Base-by-base conservation (phyloP, 2,329 filamentous ascomycete genomes). In the Nemania diffusa region DNA sequence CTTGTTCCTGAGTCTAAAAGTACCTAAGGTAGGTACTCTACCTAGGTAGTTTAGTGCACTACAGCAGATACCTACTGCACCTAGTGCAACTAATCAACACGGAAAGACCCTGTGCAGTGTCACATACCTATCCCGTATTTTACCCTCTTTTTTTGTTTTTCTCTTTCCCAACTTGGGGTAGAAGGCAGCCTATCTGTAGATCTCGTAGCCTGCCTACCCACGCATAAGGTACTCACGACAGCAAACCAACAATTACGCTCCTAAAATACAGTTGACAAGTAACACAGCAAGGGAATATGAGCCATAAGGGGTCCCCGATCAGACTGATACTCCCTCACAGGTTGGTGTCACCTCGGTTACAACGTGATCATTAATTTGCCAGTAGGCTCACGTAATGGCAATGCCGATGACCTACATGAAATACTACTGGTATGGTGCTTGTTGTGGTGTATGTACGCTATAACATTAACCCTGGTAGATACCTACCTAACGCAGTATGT, bases 1-100 rank as follows among this genome's bases (percentile, higher is more conserved):
- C 32, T 57, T 64, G 56, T 59, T 52, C 55, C 64, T 64, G 64
- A 55, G 50, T 50, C 24, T 27, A 27, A 17, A 2, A n/a, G n/a
- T n/a, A 50, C 46, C 46, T 50, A 20, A 32, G 26, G 5, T 32
- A 32, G 27, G 26, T n/a, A n/a, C n/a, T n/a, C n/a, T n/a, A n/a
- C n/a, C n/a, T 51, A 29, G 48, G 50, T 52, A 20, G 15, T 34
- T 20, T 52, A 52, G 50, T 34, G 27, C 42, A 22, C 60, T 66
- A 58, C 62, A 17, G 20, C 50, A 37, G 34, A 37, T 37, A 37
- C 55, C 22, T 42, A n/a, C n/a, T n/a, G n/a, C n/a, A n/a, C n/a
- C n/a, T n/a, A n/a, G n/a, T n/a, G n/a, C n/a, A n/a, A n/a, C n/a
- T n/a, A n/a, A n/a, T 32, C 29, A 32, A 32, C 29, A 32, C 29